Conservation (phyloP, 805 yeast genomes). For the Monosporozyma unispora region DNA sequence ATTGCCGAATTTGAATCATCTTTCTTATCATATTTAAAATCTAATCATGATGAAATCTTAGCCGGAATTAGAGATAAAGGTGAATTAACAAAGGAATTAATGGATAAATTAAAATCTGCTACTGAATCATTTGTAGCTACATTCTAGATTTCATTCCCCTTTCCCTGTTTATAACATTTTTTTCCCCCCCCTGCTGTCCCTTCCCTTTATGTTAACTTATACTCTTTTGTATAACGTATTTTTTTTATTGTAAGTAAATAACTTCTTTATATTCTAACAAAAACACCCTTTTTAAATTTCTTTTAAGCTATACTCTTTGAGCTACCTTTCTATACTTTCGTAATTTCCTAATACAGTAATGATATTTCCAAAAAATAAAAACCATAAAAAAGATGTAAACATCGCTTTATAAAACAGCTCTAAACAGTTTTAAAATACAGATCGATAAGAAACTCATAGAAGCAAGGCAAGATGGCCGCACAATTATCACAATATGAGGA, state of each 20-base stretch:
- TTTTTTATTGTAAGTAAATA: background rate
- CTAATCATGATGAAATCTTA: conserved; percentile 79
- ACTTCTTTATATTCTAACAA: background rate
- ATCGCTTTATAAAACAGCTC: too few species aligned
- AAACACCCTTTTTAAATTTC: too few species aligned
- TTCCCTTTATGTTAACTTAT: background rate
- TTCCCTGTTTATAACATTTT: background rate
- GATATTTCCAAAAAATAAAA: too few species aligned
- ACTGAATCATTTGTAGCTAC: conserved; percentile 90
- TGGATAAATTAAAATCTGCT: conserved; percentile 81
- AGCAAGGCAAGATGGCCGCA: background rate
- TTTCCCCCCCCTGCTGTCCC: background rate
- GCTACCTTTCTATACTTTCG: too few species aligned
- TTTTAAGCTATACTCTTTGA: too few species aligned
- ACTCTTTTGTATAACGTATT: background rate
- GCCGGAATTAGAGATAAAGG: conserved; percentile 82
- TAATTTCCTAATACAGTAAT: too few species aligned
- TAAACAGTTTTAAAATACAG: too few species aligned
- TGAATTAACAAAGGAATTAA: conserved; percentile 77
- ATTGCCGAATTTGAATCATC: conserved; percentile 86
- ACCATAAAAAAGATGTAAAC: too few species aligned
- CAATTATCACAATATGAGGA: conserved; percentile 2
- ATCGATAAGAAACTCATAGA: too few species aligned
- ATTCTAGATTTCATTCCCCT: conserved; percentile 39
- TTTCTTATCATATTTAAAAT: conserved; percentile 84